Conservation (phyloP, 805 yeast species). For the Cyberlindnera maritima region DNA sequence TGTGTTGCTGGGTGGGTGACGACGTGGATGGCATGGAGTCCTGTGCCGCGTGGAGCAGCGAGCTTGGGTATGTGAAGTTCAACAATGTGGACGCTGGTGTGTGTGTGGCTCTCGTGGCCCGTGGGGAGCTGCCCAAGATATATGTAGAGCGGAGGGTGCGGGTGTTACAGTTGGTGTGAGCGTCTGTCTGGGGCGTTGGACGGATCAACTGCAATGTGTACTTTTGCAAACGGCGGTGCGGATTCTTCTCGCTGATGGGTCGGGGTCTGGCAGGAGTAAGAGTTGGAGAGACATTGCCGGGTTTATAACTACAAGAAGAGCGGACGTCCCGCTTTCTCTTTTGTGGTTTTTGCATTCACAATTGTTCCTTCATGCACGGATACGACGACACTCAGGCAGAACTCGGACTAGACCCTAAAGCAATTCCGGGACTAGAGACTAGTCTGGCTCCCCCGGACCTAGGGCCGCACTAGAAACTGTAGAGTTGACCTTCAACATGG, state of each 20-base stretch:
- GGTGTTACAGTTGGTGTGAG: background rate
- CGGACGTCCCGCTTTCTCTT: background rate
- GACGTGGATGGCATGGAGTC: background rate
- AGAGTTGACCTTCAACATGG: too few species aligned
- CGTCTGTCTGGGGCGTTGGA: background rate
- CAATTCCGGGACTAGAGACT: background rate
- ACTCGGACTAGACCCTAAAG: background rate
- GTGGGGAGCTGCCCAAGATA: background rate
- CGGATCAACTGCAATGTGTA: too few species aligned
- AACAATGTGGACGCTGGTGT: background rate
- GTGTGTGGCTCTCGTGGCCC: background rate
- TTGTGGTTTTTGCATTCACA: conserved; percentile 1
- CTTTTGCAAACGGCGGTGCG: too few species aligned
- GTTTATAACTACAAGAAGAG: background rate
- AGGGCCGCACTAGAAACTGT: too few species aligned
- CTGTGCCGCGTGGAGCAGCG: conserved; percentile 3
- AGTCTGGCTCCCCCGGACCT: too few species aligned
- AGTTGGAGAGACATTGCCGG: background rate
- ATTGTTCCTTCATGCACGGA: conserved; percentile 6
- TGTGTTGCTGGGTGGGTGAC: background rate
- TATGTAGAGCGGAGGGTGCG: too few species aligned
- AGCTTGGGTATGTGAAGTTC: conserved; percentile 2
- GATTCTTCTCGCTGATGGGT: too few species aligned
- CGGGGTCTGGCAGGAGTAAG: too few species aligned
- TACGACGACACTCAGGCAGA: background rate